Percentiles rank a stretch among this genome's conserved stretches.
Evolutionary conservation across 768 basidiomycete genomes (phyloP).

Genomic region (Tylopilus subfusipes): DNA sequence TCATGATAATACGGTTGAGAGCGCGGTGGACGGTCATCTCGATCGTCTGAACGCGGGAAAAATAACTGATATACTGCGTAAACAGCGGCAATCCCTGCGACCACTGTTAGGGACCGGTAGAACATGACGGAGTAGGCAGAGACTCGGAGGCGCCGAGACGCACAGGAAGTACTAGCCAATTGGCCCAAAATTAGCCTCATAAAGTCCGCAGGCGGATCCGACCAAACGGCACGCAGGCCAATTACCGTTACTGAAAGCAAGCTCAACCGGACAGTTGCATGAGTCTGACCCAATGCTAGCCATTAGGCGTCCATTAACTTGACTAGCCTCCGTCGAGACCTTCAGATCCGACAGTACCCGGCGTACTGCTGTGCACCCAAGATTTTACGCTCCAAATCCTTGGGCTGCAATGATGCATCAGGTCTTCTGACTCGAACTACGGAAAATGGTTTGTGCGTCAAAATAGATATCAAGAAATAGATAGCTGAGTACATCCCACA

Average conservation of each 20-base stretch:
- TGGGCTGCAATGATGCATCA: neutral
- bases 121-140: conserved; percentile 3
- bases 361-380: too few species aligned
- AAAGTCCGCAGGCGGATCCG: too few species aligned
- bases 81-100: conserved; percentile 9
- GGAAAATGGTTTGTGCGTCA: neutral
- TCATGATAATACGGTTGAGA: neutral
- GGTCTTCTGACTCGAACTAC: neutral
- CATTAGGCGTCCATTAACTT: too few species aligned
- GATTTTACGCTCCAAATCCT: too few species aligned
- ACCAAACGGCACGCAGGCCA: too few species aligned
- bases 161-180: neutral
- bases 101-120: neutral
- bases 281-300: too few species aligned
- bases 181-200: too few species aligned
- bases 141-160: neutral
- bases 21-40: neutral
- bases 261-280: too few species aligned
- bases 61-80: conserved; percentile 9
- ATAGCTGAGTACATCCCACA: neutral
- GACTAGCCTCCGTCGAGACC: too few species aligned
- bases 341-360: too few species aligned
- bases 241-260: neutral
- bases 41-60: conserved; percentile 1
- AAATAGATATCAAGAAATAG: neutral